Percentiles rank a stretch among this genome's conserved stretches.
Conservation (phyloP, 176 grass and related monocot species). For the Lolium perenne region DNA sequence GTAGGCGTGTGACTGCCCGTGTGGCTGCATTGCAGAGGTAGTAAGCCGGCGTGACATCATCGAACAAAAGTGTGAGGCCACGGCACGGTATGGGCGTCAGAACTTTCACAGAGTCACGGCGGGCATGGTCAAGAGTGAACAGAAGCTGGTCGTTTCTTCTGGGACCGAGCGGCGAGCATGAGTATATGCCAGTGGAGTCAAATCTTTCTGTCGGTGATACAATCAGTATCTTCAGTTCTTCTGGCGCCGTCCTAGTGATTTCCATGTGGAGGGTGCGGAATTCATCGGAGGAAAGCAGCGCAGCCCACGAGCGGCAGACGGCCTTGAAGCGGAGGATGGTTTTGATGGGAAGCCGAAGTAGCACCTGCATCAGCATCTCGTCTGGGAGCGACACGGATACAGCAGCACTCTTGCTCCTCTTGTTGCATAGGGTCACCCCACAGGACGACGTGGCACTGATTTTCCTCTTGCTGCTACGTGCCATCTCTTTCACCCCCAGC, state of each 20-base stretch:
- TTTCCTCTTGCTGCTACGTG: too few relatives aligned
- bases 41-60: constrained; percentile 3
- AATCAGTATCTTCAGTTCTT: too few relatives aligned
- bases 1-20: constrained; percentile 5
- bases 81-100: neutral
- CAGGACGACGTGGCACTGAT: too few relatives aligned
- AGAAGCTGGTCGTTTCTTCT: neutral
- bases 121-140: constrained; percentile 1
- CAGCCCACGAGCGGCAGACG: constrained; percentile 15
- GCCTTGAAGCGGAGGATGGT: constrained; percentile 30
- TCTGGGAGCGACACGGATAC: too few relatives aligned
- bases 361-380: constrained; percentile 15
- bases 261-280: neutral
- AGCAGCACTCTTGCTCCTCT: too few relatives aligned
- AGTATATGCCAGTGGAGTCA: too few relatives aligned
- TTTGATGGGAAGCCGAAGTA: constrained; percentile 12
- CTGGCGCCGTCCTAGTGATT: too few relatives aligned
- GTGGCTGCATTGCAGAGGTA: constrained; percentile 41
- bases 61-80: constrained; percentile 34
- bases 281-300: neutral
- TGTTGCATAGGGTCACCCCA: too few relatives aligned
- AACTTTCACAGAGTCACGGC: neutral
- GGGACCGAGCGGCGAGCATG: too few relatives aligned
- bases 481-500: too few relatives aligned
- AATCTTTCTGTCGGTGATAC: too few relatives aligned